Base-by-base conservation (phyloP, 495 filamentous ascomycete genomes). In the Parathielavia appendiculata region DNA sequence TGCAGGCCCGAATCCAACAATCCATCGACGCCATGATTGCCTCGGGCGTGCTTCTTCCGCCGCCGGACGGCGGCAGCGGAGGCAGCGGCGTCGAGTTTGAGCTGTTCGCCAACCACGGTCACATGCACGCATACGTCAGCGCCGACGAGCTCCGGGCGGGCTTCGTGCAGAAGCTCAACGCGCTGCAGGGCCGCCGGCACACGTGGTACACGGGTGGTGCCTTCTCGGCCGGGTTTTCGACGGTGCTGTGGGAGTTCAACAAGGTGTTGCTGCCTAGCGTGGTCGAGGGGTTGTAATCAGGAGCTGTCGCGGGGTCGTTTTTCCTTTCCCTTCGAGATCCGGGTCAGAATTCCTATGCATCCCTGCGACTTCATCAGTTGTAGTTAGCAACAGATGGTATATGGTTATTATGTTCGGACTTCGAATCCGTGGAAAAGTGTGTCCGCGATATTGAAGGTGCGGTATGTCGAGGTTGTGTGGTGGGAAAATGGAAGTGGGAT, bases 131-230 rank as follows among this genome's bases (percentile, higher is more conserved):
- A 17, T 49, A 47, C 20, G 56, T 58, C 40, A 38, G 68, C 11
- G 60, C 68, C 3, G 69, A 67, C 19, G 72, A 69, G 0, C 77
- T 83, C 23, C 55, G 54, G 20, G 54, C 52, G 4, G 79, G 80
- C 5, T 83, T 82, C 52, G 80, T 83, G 46, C 56, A 69, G 38
- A 48, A 74, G 12, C 56, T 81, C 39, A 69, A 78, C 59, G 70
- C 52, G 13, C 57, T 85, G 51, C 80, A 85, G 64, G 80, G 80
- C 2, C 55, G 70, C 26, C 53, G 71, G 39, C 66, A 69, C 20
- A 81, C 77, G 13, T 83, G 58, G 41, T 83, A 76, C 56, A 81
- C 79, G 0, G 80, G 80, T 10, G 78, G 48, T 2, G 56, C 56
- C 40, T 52, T 51, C 39, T 58, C 56, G 23, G 48, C 22, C 20